Percentiles rank a stretch among this genome's conserved stretches.
Evolutionary conservation across 1,284 basidiomycete species (phyloP).

Genomic region (Naganishia sp.): DNA sequence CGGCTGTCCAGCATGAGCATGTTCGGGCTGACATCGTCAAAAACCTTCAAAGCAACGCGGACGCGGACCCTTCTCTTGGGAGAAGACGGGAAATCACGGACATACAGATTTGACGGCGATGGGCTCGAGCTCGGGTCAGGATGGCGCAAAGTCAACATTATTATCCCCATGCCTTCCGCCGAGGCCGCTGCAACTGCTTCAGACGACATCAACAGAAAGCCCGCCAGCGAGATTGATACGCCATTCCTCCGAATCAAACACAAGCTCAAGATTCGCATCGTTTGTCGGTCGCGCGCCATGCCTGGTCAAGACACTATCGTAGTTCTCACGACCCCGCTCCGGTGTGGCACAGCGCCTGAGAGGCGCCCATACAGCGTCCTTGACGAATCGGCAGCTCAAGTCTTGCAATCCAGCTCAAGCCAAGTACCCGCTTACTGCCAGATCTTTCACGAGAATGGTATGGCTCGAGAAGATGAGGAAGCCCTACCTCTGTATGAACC

Average conservation of each 20-base stretch:
- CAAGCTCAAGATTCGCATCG: constrained; percentile 45
- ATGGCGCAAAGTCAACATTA: constrained; percentile 48
- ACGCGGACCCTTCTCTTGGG: constrained; percentile 29
- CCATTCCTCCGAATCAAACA: constrained; percentile 49
- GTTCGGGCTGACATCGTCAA: constrained; percentile 14
- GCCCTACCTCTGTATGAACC: constrained; percentile 46
- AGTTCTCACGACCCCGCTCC: constrained; percentile 45
- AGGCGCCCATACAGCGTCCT: constrained; percentile 33
- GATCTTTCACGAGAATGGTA: constrained; percentile 52
- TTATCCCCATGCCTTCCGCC: constrained; percentile 44
- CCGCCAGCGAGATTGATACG: constrained; percentile 26
- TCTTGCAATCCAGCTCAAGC: neutral
- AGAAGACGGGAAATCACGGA: constrained; percentile 37
- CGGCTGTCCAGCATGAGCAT: constrained; percentile 35
- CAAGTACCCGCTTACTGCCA: constrained; percentile 48
- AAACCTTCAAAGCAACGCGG: constrained; percentile 32
- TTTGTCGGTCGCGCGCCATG: constrained; percentile 36
- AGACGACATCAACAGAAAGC: constrained; percentile 24
- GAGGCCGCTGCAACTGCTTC: neutral
- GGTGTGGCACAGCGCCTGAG: constrained; percentile 43
- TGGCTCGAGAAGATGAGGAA: constrained; percentile 44
- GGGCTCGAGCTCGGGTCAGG: constrained; percentile 42
- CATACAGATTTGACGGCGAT: constrained; percentile 46
- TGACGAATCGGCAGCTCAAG: neutral
- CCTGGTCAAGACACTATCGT: constrained; percentile 39